Evolutionary conservation across 177 flowering plant genomes (phyloP), one percentile per base, ranked within the genome.

Genomic region (Telopea speciosissima): DNA sequence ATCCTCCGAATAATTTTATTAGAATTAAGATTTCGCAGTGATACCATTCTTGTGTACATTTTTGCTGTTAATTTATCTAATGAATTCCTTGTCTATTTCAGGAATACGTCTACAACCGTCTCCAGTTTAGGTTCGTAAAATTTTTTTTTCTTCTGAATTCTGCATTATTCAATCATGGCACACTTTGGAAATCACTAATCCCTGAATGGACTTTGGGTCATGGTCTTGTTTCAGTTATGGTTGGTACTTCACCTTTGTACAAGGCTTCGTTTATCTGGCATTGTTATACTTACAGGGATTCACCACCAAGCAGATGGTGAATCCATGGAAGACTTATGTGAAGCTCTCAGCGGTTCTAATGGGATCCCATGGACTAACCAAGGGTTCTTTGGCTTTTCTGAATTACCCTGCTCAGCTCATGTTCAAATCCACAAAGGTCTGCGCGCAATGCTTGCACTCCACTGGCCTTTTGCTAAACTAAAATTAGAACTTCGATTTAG

Each of bases 181-280:
- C 33, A 14, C n/a, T 22, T 23, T n/a, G 12, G 24, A 49, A 11
- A 49, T 1, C 5, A 19, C 10, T 49, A 14, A 52, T 14, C 3
- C 3, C 3, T 66, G 45, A 23, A 19, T 60, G 22, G 13, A 17
- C 58, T 76, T 45, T 59, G 8, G 74, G 89, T 3, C 90, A 88
- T 72, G 63, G 40, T 6, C 6, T 63, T 64, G 8, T 77, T 81
- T 23, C 89, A 94, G 99, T 84, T 94, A 86, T 80, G 99, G 99
- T 3, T 94, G 99, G 99, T 94, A 92, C 79, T 94, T 94, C 85
- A 94, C 98, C 49, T 94, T 94, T 80, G 79, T 94, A 24, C 98
- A 94, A 74, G 94, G 93, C 24, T 88, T 89, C 72, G 98, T 90
- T 21, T 94, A 94, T 75, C 73, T 94, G 73, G 63, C 76, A 1